These are phyloP conservation scores for Solanum infundibuliforme DNA, from an alignment of 257 asterid species.

Conservation along the genomic window DNA sequence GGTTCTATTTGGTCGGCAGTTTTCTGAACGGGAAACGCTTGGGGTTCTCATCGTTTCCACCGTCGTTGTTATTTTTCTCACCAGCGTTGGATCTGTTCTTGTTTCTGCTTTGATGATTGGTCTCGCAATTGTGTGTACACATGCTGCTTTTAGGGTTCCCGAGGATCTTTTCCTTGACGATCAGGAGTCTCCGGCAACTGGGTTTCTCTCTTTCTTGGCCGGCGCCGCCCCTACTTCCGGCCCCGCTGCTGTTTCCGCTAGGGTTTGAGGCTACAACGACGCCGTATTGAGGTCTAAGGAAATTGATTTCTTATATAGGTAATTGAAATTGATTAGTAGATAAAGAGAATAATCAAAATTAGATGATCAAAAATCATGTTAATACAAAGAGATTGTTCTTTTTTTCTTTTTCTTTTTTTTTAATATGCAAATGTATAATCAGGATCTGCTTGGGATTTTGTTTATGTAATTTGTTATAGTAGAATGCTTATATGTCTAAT, in stretches of 20 bases:
- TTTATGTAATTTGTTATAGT: neutral
- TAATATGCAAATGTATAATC: neutral
- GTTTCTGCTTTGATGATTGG: slow-evolving; percentile 83
- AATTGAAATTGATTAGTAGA: neutral
- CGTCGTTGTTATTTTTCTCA: slow-evolving; percentile 53
- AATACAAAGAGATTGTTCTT: neutral
- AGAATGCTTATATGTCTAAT: neutral
- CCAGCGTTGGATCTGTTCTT: slow-evolving; percentile 87
- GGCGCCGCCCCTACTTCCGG: slow-evolving; percentile 21
- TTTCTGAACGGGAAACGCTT: slow-evolving; percentile 72
- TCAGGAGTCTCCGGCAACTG: slow-evolving; percentile 60
- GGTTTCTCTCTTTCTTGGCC: slow-evolving; percentile 62
- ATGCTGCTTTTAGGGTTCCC: slow-evolving; percentile 82
- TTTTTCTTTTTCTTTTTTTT: no score
- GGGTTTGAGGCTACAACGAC: slow-evolving; percentile 31
- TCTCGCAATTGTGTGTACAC: slow-evolving; percentile 42
- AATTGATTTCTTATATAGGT: neutral
- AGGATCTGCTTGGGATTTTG: neutral
- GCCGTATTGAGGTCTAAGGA: neutral
- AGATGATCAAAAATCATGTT: neutral
- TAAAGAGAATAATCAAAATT: neutral
- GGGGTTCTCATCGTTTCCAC: slow-evolving; percentile 30
- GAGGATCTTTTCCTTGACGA: slow-evolving; percentile 88
- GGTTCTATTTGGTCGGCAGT: slow-evolving; percentile 60
- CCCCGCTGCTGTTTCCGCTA: slow-evolving; percentile 14